A percentile compares a stretch with the other conserved stretches of the same genome.
These are phyloP conservation scores for Juglanconis oblonga DNA, from an alignment of 2,329 filamentous ascomycete genomes.

Conservation along the genomic window DNA sequence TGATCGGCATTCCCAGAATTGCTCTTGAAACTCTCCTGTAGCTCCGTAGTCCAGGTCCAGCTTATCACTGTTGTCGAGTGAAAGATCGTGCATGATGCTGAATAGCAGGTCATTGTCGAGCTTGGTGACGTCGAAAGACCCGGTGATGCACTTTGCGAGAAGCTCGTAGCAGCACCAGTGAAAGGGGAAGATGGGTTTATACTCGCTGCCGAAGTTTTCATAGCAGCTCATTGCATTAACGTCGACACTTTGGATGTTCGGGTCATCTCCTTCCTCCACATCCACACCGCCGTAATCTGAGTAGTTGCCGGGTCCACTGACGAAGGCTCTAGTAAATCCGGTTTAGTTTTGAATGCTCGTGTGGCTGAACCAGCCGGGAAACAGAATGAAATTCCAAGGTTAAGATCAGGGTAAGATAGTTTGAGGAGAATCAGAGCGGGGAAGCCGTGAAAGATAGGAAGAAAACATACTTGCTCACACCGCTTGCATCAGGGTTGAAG, in stretches of 20 bases:
- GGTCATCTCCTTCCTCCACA: neutral
- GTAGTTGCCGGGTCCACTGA: neutral
- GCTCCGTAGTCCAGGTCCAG: neutral
- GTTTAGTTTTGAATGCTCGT: too few relatives aligned
- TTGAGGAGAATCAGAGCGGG: neutral
- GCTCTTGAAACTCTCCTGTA: neutral
- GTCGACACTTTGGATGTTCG: neutral
- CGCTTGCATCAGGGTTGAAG: neutral
- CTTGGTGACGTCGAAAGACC: neutral
- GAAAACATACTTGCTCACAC: neutral
- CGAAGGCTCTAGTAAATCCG: neutral
- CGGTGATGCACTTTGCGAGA: neutral
- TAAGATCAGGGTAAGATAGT: too few relatives aligned
- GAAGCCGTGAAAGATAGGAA: too few relatives aligned
- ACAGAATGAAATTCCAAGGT: too few relatives aligned
- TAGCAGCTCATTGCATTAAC: neutral
- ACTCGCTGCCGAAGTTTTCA: neutral
- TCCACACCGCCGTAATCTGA: neutral
- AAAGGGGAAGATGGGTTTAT: slow-evolving; percentile 1
- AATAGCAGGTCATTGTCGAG: slow-evolving; percentile 9
- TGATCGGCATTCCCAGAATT: neutral
- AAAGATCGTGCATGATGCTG: neutral
- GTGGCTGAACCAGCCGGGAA: too few relatives aligned
- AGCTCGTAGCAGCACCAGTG: slow-evolving; percentile 9
- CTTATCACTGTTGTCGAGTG: rapidly evolving